These are phyloP conservation scores for Trichophyton equinum DNA, from an alignment of 2,329 filamentous ascomycete species.

Conservation along the genomic window DNA sequence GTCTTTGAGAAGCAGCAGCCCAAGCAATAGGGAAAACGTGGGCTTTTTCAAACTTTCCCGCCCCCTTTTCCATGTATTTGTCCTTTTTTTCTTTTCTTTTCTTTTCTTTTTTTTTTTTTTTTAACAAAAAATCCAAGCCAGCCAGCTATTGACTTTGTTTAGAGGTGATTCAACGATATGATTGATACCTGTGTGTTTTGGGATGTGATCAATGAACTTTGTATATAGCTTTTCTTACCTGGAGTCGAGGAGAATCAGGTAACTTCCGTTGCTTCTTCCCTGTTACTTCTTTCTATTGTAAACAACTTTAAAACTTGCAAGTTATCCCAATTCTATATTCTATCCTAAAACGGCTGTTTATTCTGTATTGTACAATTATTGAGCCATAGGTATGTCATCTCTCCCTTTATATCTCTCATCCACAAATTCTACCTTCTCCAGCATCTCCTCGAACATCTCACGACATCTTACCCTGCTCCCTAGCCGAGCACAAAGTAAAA, in stretches of 20 bases:
- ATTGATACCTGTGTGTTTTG: background rate
- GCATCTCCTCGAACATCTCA: constrained; percentile 52
- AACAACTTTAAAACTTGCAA: background rate
- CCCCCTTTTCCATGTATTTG: background rate
- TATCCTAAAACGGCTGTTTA: background rate
- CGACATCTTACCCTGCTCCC: constrained; percentile 72
- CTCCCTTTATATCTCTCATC: constrained; percentile 3
- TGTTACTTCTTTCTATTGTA: background rate
- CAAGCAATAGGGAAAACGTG: background rate
- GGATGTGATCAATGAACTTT: background rate
- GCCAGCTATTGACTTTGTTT: background rate
- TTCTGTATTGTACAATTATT: background rate
- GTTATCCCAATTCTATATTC: background rate
- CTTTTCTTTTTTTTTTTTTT: too few relatives aligned
- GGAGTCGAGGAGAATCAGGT: background rate
- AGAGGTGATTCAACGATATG: background rate
- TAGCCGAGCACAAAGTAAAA: constrained; percentile 75
- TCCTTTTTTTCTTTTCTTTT: background rate
- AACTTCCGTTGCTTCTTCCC: background rate
- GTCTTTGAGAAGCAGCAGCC: constrained; percentile 18
- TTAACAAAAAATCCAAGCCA: background rate
- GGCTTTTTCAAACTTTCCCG: background rate
- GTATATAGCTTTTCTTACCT: background rate
- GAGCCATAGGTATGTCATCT: background rate
- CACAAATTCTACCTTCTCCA: constrained; percentile 20